phyloP scores from a whole-genome alignment of 202 grass and related monocot species.

The Alloteropsis angusta region DNA sequence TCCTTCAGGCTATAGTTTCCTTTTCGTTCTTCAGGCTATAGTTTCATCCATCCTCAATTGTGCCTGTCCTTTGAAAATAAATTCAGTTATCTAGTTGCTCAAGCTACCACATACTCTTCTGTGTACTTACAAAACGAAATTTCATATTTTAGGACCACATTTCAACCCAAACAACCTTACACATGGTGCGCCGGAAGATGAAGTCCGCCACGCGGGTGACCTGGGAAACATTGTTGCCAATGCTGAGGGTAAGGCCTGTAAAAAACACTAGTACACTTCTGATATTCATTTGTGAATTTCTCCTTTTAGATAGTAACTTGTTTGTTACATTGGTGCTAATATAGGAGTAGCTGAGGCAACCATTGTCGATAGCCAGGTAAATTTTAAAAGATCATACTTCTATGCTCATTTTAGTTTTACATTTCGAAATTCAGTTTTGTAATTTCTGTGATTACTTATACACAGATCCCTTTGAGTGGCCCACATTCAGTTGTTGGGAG shows the following conservation, averaged over 20 bases:
- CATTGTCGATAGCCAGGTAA: constrained; percentile 82
- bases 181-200: constrained; percentile 88
- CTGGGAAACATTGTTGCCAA: constrained; percentile 89
- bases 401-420: not conserved
- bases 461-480: constrained; percentile 74
- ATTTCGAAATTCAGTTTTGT: not conserved
- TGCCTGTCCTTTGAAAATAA: not conserved
- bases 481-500: constrained; percentile 84
- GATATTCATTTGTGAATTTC: not conserved
- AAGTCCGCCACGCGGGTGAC: constrained; percentile 97
- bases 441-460: constrained; percentile 4
- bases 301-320: not conserved
- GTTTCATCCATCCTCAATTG: not conserved
- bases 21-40: no score
- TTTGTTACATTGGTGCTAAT: constrained; percentile 20
- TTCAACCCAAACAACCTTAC: constrained; percentile 78
- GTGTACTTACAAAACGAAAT: not conserved
- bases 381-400: not conserved
- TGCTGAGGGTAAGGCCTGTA: constrained; percentile 46
- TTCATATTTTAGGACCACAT: constrained; percentile 56
- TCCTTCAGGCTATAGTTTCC: no score
- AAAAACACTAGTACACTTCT: not conserved
- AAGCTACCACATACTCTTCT: not conserved
- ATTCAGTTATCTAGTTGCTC: not conserved
- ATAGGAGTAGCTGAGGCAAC: constrained; percentile 78